Evolutionary conservation across 2,329 filamentous ascomycete genomes (phyloP), one percentile per base, ranked within the genome.

Genomic region (Colletotrichum camelliae): DNA sequence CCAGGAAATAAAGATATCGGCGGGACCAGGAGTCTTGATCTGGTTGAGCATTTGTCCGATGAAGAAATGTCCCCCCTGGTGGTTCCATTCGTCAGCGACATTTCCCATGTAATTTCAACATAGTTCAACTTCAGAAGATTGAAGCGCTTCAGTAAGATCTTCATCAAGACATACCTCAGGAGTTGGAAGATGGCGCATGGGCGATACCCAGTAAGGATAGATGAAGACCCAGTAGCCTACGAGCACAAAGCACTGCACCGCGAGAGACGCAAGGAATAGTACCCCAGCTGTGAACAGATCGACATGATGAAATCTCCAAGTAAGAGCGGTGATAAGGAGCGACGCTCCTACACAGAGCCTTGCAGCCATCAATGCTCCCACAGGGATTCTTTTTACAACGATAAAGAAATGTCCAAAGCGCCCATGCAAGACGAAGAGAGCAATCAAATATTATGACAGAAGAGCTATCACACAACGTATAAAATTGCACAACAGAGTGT

Each of bases 21-120:
- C 77, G 0, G 84, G 84, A 13, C 77, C 80, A 0, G 80, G 77
- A 27, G 83, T 79, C 43, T 39, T 76, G 61, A 83, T 77, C 57
- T 83, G 81, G 16, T 84, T 84, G 24, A 82, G 72, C 61, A 81
- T 81, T 77, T 88, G 86, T 8, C 87, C 87, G 15, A 88, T 74
- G 55, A 88, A 78, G 61, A 84, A 81, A 55, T 81, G 78, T 43
- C 86, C 82, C 66, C 86, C 81, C 85, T 87, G 31, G 10, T 37
- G 4, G 4, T 15, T 37, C 1, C 6, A 60, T 24, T 24, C 24
- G 68, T 64, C 64, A 35, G 55, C 58, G 43, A 31, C 9, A 12
- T 24, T 39, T 9, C 16, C 27, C 13, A 18, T 13, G 43, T 24
- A 21, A n/a, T 24, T 52, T 4, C n/a, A 57, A 6, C 6, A 16